Percentiles rank a stretch among this genome's conserved stretches.
Evolutionary conservation across 148 eudicot genomes (phyloP).

Genomic region (Vaccinium vitisidaea): DNA sequence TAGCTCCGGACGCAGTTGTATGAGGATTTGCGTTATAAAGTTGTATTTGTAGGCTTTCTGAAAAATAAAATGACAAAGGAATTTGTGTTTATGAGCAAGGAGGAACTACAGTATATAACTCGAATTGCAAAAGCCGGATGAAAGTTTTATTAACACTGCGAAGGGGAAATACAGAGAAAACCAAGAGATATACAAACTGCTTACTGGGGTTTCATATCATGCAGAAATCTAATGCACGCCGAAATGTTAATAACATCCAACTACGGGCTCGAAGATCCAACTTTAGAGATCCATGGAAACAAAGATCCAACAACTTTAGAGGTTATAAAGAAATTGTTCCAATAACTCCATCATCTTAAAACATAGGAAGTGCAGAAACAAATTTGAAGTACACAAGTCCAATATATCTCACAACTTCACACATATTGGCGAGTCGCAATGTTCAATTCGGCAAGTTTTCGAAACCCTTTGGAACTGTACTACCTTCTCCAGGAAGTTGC

Average conservation of each 20-base stretch:
- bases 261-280: neutral
- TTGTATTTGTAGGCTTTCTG: too few species aligned
- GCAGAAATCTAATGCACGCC: neutral
- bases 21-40: too few species aligned
- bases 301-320: neutral
- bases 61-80: too few species aligned
- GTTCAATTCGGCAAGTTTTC: neutral
- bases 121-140: too few species aligned
- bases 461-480: slow-evolving; percentile 1
- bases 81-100: too few species aligned
- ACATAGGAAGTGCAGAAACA: neutral
- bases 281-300: too few species aligned
- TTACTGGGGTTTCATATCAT: neutral
- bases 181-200: neutral
- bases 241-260: neutral
- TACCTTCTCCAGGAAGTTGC: neutral
- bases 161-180: neutral
- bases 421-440: neutral
- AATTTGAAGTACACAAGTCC: neutral
- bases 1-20: too few species aligned
- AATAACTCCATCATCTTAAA: neutral
- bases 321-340: neutral
- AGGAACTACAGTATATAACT: too few species aligned
- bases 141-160: too few species aligned
- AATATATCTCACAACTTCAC: neutral